These are phyloP conservation scores for Hypoxylon sp. DNA, from an alignment of 2,329 filamentous ascomycete species.

Conservation along the genomic window DNA sequence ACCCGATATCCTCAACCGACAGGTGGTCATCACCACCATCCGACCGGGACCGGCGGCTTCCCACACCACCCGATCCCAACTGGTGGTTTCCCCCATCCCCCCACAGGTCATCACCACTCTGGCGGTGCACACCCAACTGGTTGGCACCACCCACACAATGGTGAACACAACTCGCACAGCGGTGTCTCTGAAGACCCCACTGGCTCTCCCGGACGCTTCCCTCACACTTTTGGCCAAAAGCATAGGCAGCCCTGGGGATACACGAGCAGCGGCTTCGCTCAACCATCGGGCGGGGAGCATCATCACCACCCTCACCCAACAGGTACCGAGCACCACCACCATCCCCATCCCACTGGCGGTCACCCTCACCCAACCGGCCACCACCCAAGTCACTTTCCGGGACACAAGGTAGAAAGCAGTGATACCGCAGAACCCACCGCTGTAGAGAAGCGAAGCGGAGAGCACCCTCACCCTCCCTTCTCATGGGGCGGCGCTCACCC, in stretches of 20 bases:
- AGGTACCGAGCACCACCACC: neutral
- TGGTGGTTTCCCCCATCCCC: conserved; percentile 10
- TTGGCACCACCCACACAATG: conserved; percentile 2
- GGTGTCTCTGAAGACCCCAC: neutral
- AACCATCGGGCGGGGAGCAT: neutral
- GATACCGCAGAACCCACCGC: neutral
- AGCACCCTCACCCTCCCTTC: neutral
- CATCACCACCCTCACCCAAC: conserved; percentile 7
- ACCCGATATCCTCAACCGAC: conserved; percentile 20
- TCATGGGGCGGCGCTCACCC: no score
- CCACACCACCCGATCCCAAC: conserved; percentile 1
- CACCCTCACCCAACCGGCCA: conserved; percentile 2
- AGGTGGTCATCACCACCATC: conserved; percentile 25
- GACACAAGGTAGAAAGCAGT: neutral
- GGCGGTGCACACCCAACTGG: conserved; percentile 5
- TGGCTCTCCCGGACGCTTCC: neutral
- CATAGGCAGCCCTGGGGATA: conserved; percentile 18
- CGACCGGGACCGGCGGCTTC: conserved; percentile 1
- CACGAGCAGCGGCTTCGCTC: neutral
- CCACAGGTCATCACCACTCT: conserved; percentile 2
- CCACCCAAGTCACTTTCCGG: neutral
- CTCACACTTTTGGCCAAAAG: conserved; percentile 16
- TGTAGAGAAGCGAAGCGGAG: neutral
- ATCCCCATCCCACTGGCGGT: conserved; percentile 6
- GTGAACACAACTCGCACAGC: neutral